Evolutionary conservation across 805 yeast species (phyloP), one percentile per base, ranked within the genome.

Genomic region (Nakazawaea laoshanensis): DNA sequence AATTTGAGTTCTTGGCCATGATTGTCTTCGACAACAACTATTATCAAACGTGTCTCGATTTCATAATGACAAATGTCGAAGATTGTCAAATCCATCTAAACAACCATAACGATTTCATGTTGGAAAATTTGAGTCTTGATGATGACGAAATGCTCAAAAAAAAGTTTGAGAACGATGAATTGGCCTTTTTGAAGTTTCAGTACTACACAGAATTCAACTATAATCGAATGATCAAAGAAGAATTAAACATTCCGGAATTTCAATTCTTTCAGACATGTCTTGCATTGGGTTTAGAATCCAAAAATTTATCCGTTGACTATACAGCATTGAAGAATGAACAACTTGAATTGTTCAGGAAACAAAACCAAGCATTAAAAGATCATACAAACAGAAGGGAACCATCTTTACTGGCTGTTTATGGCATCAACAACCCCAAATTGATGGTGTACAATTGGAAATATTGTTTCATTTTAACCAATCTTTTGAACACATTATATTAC

Each of bases 11-110:
- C 45, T 57, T 89, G 10, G 53, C 80, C 5, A 69, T 83, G 0
- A 50, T 88, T 27, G 52, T 92, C 17, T 82, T 79, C 52, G 97
- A 92, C 50, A 70, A 79, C 19, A 75, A 77, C 37, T 80, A 57
- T 39, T 66, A 67, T 32, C 39, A 57, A 21, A 43, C 55, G 7
- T 50, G 63, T 7, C 59, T 62, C 45, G 50, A 52, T 31, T 46
- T 50, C 29, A 36, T 58, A 19, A 48, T 48, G 17, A 44, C 52
- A 25, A 56, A 57, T 33, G 50, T 47, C 24, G 37, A 32, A 14
- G 25, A 33, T 20, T 19, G 19, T 11, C 30, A 22, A 11, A 28
- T 21, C 9, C 33, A 26, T 29, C 19, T 30, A 16, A 29, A 33
- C 15, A 29, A 29, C 19, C 32, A 25, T 13, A 33, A 37, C 15